These are phyloP conservation scores for Cucurbita pepo DNA, from an alignment of 306 rosid genomes.

Conservation along the genomic window DNA sequence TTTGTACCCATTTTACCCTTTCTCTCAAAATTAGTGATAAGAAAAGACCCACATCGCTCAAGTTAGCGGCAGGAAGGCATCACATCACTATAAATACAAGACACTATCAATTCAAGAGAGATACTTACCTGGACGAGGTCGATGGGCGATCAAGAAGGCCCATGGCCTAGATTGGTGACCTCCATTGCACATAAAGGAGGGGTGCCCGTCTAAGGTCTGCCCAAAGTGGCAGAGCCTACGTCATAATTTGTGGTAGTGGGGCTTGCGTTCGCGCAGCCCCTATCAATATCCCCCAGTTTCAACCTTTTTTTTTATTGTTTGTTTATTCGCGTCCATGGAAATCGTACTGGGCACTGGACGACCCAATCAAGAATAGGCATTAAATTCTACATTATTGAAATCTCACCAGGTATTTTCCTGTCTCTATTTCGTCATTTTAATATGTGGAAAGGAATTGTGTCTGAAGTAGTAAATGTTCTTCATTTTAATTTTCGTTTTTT, in stretches of 20 bases:
- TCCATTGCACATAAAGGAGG: neutral
- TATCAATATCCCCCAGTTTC: neutral
- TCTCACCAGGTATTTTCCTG: too few species aligned
- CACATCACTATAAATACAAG: neutral
- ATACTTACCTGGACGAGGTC: constrained; percentile 39
- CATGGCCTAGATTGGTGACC: neutral
- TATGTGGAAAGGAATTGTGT: too few species aligned
- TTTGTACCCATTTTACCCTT: too few species aligned
- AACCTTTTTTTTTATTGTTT: too few species aligned
- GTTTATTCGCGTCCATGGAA: too few species aligned
- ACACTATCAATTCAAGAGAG: neutral
- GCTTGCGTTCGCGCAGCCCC: constrained; percentile 57
- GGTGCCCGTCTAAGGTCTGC: constrained; percentile 28
- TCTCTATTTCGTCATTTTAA: too few species aligned
- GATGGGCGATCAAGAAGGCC: constrained; percentile 8
- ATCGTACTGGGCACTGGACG: too few species aligned
- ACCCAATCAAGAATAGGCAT: too few species aligned
- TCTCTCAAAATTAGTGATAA: too few species aligned
- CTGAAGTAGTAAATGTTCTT: too few species aligned
- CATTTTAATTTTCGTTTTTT: too few species aligned
- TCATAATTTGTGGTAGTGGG: constrained; percentile 41
- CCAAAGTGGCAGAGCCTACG: constrained; percentile 27
- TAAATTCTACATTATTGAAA: too few species aligned
- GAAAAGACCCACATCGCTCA: neutral
- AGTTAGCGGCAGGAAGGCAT: neutral